Conservation (phyloP, 176 grass and related monocot genomes). For the bread wheat (Triticum aestivum) region IWGSC_CS_RefSeq_v2.1 NC_057808.1:300862477-300862976, state of each 20-base stretch:
- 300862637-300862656: background rate
- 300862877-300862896: too few relatives aligned
- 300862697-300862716: background rate
- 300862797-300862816: background rate
- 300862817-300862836: background rate
- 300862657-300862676: background rate
- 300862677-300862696: background rate
- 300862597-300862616: background rate
- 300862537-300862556: background rate
- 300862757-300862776: background rate
- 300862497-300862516: too few relatives aligned
- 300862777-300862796: background rate
- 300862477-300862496: too few relatives aligned
- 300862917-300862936: too few relatives aligned
- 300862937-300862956: too few relatives aligned
- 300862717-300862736: background rate
- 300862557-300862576: background rate
- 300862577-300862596: background rate
- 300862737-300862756: background rate
- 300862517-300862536: too few relatives aligned
- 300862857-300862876: too few relatives aligned
- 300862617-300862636: background rate
- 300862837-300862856: too few relatives aligned
- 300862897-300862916: too few relatives aligned
- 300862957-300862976: too few relatives aligned